Base-by-base conservation (phyloP, 2,329 filamentous ascomycete genomes). In the Ciborinia camelliae region DNA sequence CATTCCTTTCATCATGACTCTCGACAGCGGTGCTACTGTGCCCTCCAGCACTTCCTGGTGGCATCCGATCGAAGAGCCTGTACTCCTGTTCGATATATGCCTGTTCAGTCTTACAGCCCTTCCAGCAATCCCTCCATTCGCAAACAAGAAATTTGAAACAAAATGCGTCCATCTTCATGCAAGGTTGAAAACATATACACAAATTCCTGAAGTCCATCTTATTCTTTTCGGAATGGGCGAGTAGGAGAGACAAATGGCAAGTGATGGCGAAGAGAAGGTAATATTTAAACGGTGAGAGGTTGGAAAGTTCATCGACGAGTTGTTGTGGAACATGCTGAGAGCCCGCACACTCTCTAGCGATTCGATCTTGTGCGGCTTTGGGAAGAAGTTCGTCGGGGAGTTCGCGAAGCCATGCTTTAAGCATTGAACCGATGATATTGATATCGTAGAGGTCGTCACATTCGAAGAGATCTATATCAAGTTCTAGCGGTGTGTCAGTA, bases 201-300 rank as follows among this genome's bases (percentile, higher is more conserved):
- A 98, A 81, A 70, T 97, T 97, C 74, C 91, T 88, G 75, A 94
- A 97, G 75, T 96, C 92, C 94, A 98, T 98, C 80, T 96, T 97
- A 84, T 97, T 98, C 81, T 94, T 93, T 69, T 96, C 91, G 30
- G 92, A 90, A 76, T 96, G 94, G 1, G 91, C 92, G 71, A 97
- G 87, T 12, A 98, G 84, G 32, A 97, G 84, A 72, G 92, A 97
- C 57, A 98, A 87, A 73, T 98, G 94, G 77, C 94, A 97, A 41
- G 94, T 98, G 71, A 97, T 97, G 72, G 94, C 94, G 76, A 98
- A 98, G 7, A 98, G 86, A 18, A 98, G 88, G 75, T 98, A 97
- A 79, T 98, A 98, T 79, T 97, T 96, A 81, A 95, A 97, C 0
- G 94, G 94, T 8, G 94, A 91, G n/a, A 98, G 83, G 71, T 91